Conservation (phyloP, 306 rosid genomes). For the Amphicarpaea edgeworthii region DNA sequence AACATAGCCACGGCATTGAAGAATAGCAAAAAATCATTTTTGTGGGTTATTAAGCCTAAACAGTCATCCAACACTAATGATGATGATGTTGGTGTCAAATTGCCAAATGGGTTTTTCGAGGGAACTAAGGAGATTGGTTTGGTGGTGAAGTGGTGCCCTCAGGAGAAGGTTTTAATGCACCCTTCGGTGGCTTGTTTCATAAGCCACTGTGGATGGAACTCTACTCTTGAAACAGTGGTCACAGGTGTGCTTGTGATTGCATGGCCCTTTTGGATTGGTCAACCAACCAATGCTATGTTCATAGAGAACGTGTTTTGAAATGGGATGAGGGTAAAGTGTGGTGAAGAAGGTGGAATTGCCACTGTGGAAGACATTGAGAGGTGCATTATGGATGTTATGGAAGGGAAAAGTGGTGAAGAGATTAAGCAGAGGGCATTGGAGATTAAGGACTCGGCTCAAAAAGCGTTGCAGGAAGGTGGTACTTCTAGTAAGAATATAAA, state of each 20-base stretch:
- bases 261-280: constrained; percentile 68
- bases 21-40: constrained; percentile 55
- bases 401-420: constrained; percentile 49
- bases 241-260: constrained; percentile 64
- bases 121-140: constrained; percentile 53
- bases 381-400: constrained; percentile 56
- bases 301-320: constrained; percentile 49
- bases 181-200: constrained; percentile 62
- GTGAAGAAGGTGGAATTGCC: constrained; percentile 46
- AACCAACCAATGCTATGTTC: constrained; percentile 63
- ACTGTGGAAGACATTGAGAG: constrained; percentile 57
- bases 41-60: constrained; percentile 64
- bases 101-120: constrained; percentile 47
- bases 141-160: constrained; percentile 67
- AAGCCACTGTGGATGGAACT: constrained; percentile 81
- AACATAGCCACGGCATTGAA: constrained; percentile 55
- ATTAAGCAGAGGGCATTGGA: constrained; percentile 53
- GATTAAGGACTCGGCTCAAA: too few relatives aligned
- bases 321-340: constrained; percentile 53
- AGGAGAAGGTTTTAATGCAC: constrained; percentile 70
- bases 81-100: background rate
- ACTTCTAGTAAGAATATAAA: constrained; percentile 53
- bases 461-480: constrained; percentile 56
- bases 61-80: background rate
- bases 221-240: constrained; percentile 55